phyloP scores from a whole-genome alignment of 257 asterid genomes.

The Nicotiana knightiana region DNA sequence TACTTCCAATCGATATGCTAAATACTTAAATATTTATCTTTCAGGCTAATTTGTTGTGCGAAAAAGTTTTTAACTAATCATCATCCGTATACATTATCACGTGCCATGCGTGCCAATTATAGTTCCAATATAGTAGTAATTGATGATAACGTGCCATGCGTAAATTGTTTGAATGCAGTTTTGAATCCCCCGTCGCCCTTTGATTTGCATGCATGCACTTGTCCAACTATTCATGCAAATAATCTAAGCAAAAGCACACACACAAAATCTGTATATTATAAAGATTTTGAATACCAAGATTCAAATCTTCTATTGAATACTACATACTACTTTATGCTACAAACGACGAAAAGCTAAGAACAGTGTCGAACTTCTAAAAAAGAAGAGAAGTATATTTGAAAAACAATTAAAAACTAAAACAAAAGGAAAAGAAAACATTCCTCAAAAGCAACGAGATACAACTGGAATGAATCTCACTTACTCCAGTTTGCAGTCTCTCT shows the following conservation, averaged over 20 bases:
- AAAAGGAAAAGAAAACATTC: slow-evolving; percentile 12
- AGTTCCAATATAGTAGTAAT: no score
- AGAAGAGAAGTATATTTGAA: neutral
- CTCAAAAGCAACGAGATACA: slow-evolving; percentile 41
- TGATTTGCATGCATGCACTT: slow-evolving; percentile 20
- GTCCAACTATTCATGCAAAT: slow-evolving; percentile 20
- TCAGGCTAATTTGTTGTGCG: no score
- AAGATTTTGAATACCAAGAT: neutral
- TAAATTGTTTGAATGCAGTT: neutral
- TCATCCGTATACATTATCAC: no score
- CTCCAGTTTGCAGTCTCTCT: slow-evolving; percentile 2
- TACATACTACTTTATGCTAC: slow-evolving; percentile 7
- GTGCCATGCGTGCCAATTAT: no score
- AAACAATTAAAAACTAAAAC: neutral
- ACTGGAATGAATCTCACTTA: slow-evolving; percentile 36
- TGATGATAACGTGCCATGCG: slow-evolving; percentile 11
- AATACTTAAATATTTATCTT: no score
- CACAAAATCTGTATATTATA: neutral
- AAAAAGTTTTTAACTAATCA: no score
- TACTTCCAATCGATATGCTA: no score
- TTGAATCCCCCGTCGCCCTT: slow-evolving; percentile 1
- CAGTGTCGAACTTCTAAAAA: neutral
- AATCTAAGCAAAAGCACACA: neutral
- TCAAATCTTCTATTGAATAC: slow-evolving; percentile 6
- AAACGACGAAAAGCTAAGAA: neutral